These are phyloP conservation scores for Cochlearia excelsa DNA, from an alignment of 345 rosid genomes.

Conservation along the genomic window DNA sequence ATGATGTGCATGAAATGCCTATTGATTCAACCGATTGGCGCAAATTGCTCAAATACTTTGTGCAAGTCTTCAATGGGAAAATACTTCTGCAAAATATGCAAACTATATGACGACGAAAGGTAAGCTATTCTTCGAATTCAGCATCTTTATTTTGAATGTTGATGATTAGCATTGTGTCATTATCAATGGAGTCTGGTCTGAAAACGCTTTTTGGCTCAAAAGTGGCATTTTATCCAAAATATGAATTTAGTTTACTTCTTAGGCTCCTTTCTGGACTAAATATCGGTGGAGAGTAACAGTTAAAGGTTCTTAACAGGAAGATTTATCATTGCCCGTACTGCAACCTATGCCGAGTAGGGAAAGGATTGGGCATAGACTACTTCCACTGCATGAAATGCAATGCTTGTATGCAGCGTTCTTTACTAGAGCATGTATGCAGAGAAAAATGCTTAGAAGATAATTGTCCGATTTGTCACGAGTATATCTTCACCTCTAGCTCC, in stretches of 20 bases:
- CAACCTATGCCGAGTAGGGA: constrained; percentile 85
- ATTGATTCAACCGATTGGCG: constrained; percentile 62
- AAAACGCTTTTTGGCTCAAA: not conserved
- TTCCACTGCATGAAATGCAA: constrained; percentile 97
- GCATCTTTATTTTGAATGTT: not conserved
- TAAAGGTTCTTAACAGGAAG: constrained; percentile 49
- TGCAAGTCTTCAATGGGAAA: constrained; percentile 71
- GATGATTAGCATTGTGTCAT: not conserved
- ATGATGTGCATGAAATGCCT: constrained; percentile 89
- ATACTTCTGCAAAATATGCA: constrained; percentile 80
- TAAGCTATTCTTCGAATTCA: constrained; percentile 17
- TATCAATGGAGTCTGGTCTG: not conserved
- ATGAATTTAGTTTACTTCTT: not conserved
- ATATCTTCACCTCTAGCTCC: constrained; percentile 62
- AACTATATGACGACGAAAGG: constrained; percentile 76
- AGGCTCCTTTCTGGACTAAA: not conserved
- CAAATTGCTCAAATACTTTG: constrained; percentile 51
- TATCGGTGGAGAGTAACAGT: constrained; percentile 8
- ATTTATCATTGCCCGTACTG: constrained; percentile 95
- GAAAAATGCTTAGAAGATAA: constrained; percentile 74
- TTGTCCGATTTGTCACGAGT: constrained; percentile 85
- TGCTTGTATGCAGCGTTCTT: constrained; percentile 74
- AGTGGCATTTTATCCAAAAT: not conserved
- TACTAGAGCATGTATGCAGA: constrained; percentile 59
- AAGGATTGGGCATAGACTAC: constrained; percentile 84